phyloP scores from a whole-genome alignment of 73 alveolate species.

The Paramecium sonneborni region DNA sequence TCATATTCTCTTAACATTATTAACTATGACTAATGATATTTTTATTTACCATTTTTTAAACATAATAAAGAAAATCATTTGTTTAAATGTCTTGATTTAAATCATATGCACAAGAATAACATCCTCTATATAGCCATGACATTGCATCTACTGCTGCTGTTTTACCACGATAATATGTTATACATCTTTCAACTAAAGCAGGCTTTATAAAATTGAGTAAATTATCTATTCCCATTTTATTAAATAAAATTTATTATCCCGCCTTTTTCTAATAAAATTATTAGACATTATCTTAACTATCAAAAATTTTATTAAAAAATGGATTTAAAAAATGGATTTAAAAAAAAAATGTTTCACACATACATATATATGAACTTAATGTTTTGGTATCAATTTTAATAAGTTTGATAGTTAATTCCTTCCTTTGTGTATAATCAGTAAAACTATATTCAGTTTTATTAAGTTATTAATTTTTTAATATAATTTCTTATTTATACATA shows the following conservation, averaged over 20 bases:
- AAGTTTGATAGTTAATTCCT: too few relatives aligned
- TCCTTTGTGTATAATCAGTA: too few relatives aligned
- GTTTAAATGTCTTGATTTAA: constrained; percentile 75
- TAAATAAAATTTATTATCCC: background rate
- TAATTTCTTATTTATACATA: too few relatives aligned
- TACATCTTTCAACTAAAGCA: constrained; percentile 69
- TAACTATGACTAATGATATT: background rate
- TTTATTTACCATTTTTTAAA: constrained; percentile 84
- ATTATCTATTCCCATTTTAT: constrained; percentile 82
- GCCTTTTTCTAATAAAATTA: background rate
- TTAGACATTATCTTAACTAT: too few relatives aligned
- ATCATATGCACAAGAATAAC: constrained; percentile 86
- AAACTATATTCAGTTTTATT: background rate
- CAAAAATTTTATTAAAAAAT: too few relatives aligned
- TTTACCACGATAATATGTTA: constrained; percentile 81
- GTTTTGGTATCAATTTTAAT: too few relatives aligned
- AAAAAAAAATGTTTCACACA: too few relatives aligned
- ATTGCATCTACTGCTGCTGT: constrained; percentile 94
- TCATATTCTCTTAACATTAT: constrained; percentile 73
- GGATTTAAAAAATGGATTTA: too few relatives aligned
- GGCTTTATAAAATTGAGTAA: constrained; percentile 78
- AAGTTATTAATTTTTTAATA: background rate
- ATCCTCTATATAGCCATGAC: constrained; percentile 97
- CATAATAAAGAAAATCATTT: constrained; percentile 83
- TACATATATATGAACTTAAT: too few relatives aligned